Conservation (phyloP, 2,329 filamentous ascomycete genomes). For the Hypomyces perniciosus region DNA sequence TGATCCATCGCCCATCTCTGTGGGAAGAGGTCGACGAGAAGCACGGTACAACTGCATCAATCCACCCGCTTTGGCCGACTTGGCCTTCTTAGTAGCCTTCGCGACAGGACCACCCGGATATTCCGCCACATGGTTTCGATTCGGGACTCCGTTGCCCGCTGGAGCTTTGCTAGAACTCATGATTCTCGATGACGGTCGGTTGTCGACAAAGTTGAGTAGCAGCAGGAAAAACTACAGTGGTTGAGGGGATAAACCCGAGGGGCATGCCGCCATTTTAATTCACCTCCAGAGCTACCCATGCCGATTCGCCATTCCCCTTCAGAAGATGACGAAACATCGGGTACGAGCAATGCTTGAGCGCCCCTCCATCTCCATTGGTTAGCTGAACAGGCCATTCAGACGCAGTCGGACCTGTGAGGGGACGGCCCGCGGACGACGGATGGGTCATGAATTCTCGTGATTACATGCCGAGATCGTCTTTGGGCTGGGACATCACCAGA, state of each 20-base stretch:
- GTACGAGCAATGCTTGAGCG: not conserved
- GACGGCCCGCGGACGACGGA: constrained; percentile 8
- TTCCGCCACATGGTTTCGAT: constrained; percentile 19
- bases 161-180: constrained; percentile 18
- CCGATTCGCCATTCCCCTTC: not conserved
- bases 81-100: constrained; percentile 10
- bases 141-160: constrained; percentile 14
- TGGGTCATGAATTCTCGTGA: constrained; percentile 2
- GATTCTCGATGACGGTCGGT: constrained; percentile 6
- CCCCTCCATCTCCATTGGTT: not conserved
- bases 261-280: constrained; percentile 8
- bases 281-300: not conserved
- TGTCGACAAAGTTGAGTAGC: constrained; percentile 3
- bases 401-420: constrained; percentile 1
- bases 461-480: constrained; percentile 9
- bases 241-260: not conserved
- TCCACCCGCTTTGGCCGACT: constrained; percentile 14
- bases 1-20: constrained; percentile 56
- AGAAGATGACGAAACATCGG: not conserved
- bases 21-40: constrained; percentile 57
- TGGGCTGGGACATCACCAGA: not conserved
- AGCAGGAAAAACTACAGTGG: not conserved
- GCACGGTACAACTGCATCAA: constrained; percentile 35
- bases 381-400: constrained; percentile 5
- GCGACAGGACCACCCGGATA: constrained; percentile 4